Conservation (phyloP, 805 yeast species). For the Dipodascus albidus region DNA sequence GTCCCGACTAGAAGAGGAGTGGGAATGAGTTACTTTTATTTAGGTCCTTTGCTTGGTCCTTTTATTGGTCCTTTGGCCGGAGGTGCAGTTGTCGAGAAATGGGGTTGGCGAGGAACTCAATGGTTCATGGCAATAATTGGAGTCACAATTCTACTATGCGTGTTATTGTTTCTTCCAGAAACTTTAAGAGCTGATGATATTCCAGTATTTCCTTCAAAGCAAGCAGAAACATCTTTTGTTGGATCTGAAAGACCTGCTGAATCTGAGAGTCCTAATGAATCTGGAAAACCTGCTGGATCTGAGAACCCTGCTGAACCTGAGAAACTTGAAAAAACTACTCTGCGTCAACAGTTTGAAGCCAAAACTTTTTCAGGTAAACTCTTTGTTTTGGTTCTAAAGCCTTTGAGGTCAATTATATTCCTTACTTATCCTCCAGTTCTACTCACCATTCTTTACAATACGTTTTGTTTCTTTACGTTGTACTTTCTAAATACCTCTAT, state of each 20-base stretch:
- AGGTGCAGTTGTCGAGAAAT: conserved; percentile 54
- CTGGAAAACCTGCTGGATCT: conserved; percentile 2
- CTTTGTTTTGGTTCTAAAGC: conserved; percentile 32
- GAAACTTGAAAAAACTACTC: neutral
- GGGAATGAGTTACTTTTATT: conserved; percentile 69
- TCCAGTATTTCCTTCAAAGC: conserved; percentile 2
- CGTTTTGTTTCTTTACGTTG: conserved; percentile 58
- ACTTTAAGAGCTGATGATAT: conserved; percentile 53
- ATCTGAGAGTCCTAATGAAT: conserved; percentile 2
- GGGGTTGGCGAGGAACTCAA: conserved; percentile 87
- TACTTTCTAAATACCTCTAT: conserved; percentile 70
- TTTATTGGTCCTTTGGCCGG: conserved; percentile 71
- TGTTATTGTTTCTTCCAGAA: conserved; percentile 62
- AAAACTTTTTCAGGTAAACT: conserved; percentile 6
- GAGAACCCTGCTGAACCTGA: neutral
- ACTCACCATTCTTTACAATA: conserved; percentile 52
- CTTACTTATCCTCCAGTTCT: conserved; percentile 65
- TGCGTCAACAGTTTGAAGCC: neutral
- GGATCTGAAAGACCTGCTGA: too few species aligned
- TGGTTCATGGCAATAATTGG: conserved; percentile 69
- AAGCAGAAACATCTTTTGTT: too few species aligned
- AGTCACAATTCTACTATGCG: conserved; percentile 37
- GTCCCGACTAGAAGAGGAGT: conserved; percentile 57
- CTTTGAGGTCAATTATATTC: conserved; percentile 49
- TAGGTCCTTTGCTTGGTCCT: conserved; percentile 78